Base-by-base conservation (phyloP, 1,139 yeast genomes). In the Geotrichum cucujoidarum region DNA sequence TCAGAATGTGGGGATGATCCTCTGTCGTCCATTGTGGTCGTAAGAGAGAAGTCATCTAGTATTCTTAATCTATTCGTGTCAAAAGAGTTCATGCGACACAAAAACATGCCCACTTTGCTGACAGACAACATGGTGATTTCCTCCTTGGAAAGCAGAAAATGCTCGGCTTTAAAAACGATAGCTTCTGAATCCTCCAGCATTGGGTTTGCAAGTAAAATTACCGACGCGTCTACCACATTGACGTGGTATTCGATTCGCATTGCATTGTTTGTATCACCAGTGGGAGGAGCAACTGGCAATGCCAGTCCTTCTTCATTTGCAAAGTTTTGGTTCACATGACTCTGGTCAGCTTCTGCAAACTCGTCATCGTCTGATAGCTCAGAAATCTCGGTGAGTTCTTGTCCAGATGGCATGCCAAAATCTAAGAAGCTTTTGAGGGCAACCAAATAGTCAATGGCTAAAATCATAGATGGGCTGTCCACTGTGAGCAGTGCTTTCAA, bases 11-110 rank as follows among this genome's bases (percentile, higher is more conserved):
- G 64, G 1, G 81, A 76, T 0, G 94, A 78, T 1, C 83, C 83
- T 37, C 90, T 72, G 13, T 77, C 73, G 60, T 90, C 97, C 52
- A 85, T 71, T 0, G 88, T 78, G 53, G 87, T 74, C 0, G 90
- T 80, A 6, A 89, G 68, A 1, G 95, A 83, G 65, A 92, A 92
- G 60, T 92, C 97, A 64, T 94, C 97, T 53, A 94, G 73, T 33
- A 94, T 76, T 52, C 96, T 71, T 46, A 90, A 71, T 42, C 81
- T 73, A 47, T 75, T 74, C 11, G 75, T 74, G 21, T 81, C 80
- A 49, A 75, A 74, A 10, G 77, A 66, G 55, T 83, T 76, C 95
- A 94, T 90, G 22, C 72, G 74, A 45, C 90, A 80, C 55, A 92
- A 69, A 59, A 85, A 94, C 82, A 94, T 80, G 1, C 98, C 97